Evolutionary conservation across 2,329 filamentous ascomycete species (phyloP).

Genomic region (Hypomyces perniciosus): DNA sequence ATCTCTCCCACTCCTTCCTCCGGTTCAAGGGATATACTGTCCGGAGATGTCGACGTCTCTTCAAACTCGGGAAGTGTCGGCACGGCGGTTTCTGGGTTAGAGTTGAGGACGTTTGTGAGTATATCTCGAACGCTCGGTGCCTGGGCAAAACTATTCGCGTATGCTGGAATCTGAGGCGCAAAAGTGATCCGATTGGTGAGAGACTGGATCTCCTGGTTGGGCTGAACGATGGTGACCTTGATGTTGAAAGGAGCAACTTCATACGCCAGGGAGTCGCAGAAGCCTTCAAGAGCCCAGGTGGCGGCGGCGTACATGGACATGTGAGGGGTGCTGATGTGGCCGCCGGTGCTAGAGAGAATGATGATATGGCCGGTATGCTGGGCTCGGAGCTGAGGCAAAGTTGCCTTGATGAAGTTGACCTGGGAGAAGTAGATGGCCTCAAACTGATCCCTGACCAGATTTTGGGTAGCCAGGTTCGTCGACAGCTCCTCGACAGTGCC

Average conservation of each 20-base stretch:
- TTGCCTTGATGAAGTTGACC: constrained; percentile 90
- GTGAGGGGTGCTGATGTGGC: constrained; percentile 87
- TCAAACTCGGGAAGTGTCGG: constrained; percentile 25
- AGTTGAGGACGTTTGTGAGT: constrained; percentile 70
- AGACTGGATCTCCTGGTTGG: constrained; percentile 84
- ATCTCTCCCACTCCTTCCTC: constrained; percentile 37
- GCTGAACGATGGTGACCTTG: constrained; percentile 92
- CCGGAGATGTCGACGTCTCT: constrained; percentile 26
- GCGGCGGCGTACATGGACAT: constrained; percentile 87
- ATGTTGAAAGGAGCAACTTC: constrained; percentile 96
- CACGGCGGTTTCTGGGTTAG: constrained; percentile 59
- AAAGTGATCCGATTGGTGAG: constrained; percentile 83
- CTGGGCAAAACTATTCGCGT: constrained; percentile 36
- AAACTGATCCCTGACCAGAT: constrained; percentile 83
- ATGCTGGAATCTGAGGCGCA: constrained; percentile 65
- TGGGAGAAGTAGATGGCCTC: constrained; percentile 93
- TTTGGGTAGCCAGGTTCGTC: constrained; percentile 64
- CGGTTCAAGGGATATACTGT: constrained; percentile 27
- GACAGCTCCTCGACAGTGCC: constrained; percentile 88
- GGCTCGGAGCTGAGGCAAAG: constrained; percentile 70
- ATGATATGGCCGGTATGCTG: constrained; percentile 87
- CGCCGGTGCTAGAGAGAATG: constrained; percentile 81
- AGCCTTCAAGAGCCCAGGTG: constrained; percentile 92
- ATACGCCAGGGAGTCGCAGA: constrained; percentile 91
- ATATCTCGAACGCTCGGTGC: constrained; percentile 81